Percentiles rank a stretch among this genome's conserved stretches.
Conservation (phyloP, 257 asterid genomes). For the Galeopsis tetrahit region DNA sequence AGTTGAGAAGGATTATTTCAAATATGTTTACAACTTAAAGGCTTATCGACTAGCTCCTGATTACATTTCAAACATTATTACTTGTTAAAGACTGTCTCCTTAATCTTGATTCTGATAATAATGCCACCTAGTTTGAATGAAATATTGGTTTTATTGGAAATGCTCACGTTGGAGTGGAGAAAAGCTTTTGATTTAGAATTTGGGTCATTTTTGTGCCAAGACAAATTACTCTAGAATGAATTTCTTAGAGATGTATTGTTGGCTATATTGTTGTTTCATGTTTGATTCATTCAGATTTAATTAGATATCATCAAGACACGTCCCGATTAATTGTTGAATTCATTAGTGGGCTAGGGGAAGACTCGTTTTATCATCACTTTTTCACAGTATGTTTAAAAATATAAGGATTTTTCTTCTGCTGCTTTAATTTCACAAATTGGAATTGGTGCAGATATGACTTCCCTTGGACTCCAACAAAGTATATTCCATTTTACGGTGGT, state of each 20-base stretch:
- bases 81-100: conserved; percentile 11
- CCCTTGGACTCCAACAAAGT: conserved; percentile 94
- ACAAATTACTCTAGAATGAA: background rate
- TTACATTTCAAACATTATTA: background rate
- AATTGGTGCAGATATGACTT: conserved; percentile 71
- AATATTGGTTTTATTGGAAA: background rate
- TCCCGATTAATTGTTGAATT: background rate
- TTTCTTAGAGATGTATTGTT: background rate
- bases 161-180: background rate
- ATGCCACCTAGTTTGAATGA: background rate
- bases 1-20: background rate
- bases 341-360: background rate
- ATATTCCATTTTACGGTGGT: conserved; percentile 95
- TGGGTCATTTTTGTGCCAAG: background rate
- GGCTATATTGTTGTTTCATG: background rate
- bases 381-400: background rate
- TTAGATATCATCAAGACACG: background rate
- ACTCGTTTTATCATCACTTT: background rate
- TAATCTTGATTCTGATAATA: background rate
- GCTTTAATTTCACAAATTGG: conserved; percentile 18
- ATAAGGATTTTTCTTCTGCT: conserved; percentile 11
- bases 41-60: conserved; percentile 1
- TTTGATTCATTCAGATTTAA: background rate
- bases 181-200: background rate
- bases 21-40: background rate